Percentiles rank a stretch among this genome's conserved stretches.
Evolutionary conservation across 2,329 filamentous ascomycete genomes (phyloP).

Genomic region (Xylariaceae sp.): DNA sequence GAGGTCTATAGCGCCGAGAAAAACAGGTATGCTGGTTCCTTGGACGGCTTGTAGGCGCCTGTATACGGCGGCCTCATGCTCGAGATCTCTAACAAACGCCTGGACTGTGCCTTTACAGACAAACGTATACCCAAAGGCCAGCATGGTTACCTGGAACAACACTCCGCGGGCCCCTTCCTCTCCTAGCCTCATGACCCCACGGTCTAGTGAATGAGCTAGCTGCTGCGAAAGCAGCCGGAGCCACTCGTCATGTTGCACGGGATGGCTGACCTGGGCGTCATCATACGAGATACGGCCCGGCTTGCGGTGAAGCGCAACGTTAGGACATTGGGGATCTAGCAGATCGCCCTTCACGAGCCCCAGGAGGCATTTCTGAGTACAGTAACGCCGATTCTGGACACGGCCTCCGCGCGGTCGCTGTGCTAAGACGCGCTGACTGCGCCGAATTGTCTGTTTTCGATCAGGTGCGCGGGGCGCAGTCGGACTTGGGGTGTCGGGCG

Average conservation of each 20-base stretch:
- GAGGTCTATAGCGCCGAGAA: constrained; percentile 47
- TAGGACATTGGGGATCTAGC: constrained; percentile 4
- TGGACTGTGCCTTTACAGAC: constrained; percentile 48
- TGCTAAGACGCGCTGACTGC: constrained; percentile 29
- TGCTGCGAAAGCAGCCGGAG: constrained; percentile 42
- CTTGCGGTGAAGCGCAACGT: constrained; percentile 7
- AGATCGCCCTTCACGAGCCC: constrained; percentile 5
- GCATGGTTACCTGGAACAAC: constrained; percentile 49
- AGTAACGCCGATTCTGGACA: constrained; percentile 11
- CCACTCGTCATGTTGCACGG: constrained; percentile 27
- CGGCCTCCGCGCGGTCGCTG: constrained; percentile 12
- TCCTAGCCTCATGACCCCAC: constrained; percentile 39
- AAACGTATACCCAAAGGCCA: constrained; percentile 51
- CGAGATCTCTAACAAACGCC: constrained; percentile 42
- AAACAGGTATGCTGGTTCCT: constrained; percentile 46
- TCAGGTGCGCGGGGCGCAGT: constrained; percentile 13
- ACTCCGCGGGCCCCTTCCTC: constrained; percentile 44
- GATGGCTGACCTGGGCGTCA: neutral
- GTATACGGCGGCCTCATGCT: constrained; percentile 47
- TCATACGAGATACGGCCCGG: neutral
- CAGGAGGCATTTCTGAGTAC: constrained; percentile 17
- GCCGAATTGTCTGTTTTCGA: constrained; percentile 19
- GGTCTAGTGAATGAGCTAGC: constrained; percentile 39
- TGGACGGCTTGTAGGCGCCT: constrained; percentile 42
- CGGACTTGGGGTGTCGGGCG: constrained; percentile 19